phyloP scores from a whole-genome alignment of 2,329 filamentous ascomycete species.

The Pseudogymnoascus sp. region DNA sequence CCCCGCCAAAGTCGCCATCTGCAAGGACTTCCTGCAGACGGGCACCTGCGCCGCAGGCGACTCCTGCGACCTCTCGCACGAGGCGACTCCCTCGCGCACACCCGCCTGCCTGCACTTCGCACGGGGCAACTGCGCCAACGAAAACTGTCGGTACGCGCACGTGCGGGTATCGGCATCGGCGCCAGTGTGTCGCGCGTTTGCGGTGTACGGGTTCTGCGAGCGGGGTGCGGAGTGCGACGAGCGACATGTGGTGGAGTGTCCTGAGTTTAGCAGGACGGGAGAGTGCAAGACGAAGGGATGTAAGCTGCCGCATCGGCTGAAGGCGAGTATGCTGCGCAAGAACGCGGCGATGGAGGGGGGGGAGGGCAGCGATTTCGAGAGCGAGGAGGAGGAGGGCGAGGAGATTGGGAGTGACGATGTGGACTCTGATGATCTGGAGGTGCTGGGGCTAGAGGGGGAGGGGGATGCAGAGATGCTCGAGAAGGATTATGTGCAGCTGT shows the following conservation, averaged over 20 bases:
- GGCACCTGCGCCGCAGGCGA: constrained; percentile 68
- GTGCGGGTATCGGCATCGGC: constrained; percentile 67
- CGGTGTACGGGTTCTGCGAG: constrained; percentile 78
- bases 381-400: constrained; percentile 57
- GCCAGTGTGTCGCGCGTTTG: constrained; percentile 76
- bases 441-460: constrained; percentile 46
- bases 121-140: constrained; percentile 81
- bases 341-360: constrained; percentile 40
- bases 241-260: constrained; percentile 87
- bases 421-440: constrained; percentile 66
- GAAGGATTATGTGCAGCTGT: constrained; percentile 50
- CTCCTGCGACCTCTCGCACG: constrained; percentile 84
- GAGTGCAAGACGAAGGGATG: constrained; percentile 73
- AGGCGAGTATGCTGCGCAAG: constrained; percentile 68
- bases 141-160: constrained; percentile 80
- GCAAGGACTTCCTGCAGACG: constrained; percentile 77
- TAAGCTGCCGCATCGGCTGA: constrained; percentile 78
- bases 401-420: constrained; percentile 65
- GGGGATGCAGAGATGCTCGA: constrained; percentile 45
- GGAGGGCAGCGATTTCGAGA: constrained; percentile 62
- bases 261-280: constrained; percentile 88
- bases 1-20: constrained; percentile 76
- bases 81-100: constrained; percentile 71
- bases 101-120: constrained; percentile 86
- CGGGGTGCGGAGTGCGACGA: constrained; percentile 69